Percentiles rank a stretch among this genome's conserved stretches.
phyloP scores from a whole-genome alignment of 352 stramenopile genomes.

The Globisporangium camurandrum region DNA sequence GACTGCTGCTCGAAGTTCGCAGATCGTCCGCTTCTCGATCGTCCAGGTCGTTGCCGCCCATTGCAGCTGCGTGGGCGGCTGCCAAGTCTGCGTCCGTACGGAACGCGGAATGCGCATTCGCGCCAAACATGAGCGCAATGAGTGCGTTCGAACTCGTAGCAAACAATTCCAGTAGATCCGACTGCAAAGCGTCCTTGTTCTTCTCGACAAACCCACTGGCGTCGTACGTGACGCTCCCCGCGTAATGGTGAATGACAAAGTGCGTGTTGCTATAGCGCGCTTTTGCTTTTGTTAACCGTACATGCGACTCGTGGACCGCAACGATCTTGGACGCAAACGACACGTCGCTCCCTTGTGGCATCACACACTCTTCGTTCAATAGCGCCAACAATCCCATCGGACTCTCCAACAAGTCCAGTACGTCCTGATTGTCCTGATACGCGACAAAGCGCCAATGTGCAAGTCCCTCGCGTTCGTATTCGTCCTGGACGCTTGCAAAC shows the following conservation, averaged over 20 bases:
- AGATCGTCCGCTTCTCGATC: constrained; percentile 39
- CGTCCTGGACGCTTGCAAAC: constrained; percentile 83
- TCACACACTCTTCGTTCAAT: constrained; percentile 89
- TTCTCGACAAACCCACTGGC: constrained; percentile 82
- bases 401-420: constrained; percentile 86
- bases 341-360: constrained; percentile 78
- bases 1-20: constrained; percentile 15
- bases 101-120: constrained; percentile 36
- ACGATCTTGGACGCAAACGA: constrained; percentile 87
- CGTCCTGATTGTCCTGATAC: constrained; percentile 88
- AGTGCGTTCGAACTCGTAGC: constrained; percentile 60
- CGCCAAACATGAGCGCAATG: constrained; percentile 69
- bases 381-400: constrained; percentile 86
- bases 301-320: constrained; percentile 73
- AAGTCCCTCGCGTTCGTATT: constrained; percentile 68
- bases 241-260: constrained; percentile 82
- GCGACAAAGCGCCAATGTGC: constrained; percentile 76
- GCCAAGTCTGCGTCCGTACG: constrained; percentile 55
- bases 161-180: constrained; percentile 66
- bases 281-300: constrained; percentile 76
- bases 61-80: constrained; percentile 36
- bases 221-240: constrained; percentile 74
- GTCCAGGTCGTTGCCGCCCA: no score
- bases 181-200: constrained; percentile 83
- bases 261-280: constrained; percentile 62